Conservation (phyloP, 2,329 filamentous ascomycete genomes). For the Aspergillus felis region DNA sequence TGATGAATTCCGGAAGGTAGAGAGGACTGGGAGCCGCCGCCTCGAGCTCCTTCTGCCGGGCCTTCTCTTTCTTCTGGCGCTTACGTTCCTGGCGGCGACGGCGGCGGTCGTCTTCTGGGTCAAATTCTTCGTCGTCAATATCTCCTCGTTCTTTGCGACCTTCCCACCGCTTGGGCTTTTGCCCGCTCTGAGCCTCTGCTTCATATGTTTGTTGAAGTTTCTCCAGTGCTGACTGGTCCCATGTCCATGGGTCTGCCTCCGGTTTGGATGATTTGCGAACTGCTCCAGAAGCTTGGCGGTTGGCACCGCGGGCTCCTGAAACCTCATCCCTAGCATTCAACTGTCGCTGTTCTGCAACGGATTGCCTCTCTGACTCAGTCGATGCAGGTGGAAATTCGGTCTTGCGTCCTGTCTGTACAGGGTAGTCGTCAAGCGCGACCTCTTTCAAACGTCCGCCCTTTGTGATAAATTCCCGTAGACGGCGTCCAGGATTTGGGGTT, state of each 20-base stretch:
- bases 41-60: conserved; percentile 37
- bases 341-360: background rate
- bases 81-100: conserved; percentile 29
- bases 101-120: conserved; percentile 34
- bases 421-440: background rate
- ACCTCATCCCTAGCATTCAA: background rate
- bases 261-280: conserved; percentile 5
- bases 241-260: conserved; percentile 21
- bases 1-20: conserved; percentile 85
- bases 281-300: background rate
- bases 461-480: conserved; percentile 1
- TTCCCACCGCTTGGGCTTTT: conserved; percentile 21
- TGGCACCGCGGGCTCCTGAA: background rate
- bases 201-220: conserved; percentile 12
- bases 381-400: background rate
- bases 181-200: conserved; percentile 11
- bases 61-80: conserved; percentile 41
- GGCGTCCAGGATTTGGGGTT: background rate
- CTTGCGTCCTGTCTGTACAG: background rate
- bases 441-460: background rate
- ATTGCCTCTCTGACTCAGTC: background rate
- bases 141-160: conserved; percentile 19
- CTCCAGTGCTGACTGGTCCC: conserved; percentile 28
- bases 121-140: conserved; percentile 33
- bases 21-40: conserved; percentile 55